Evolutionary conservation across 2,329 filamentous ascomycete genomes (phyloP).

Genomic region (Nakataea oryzae): DNA sequence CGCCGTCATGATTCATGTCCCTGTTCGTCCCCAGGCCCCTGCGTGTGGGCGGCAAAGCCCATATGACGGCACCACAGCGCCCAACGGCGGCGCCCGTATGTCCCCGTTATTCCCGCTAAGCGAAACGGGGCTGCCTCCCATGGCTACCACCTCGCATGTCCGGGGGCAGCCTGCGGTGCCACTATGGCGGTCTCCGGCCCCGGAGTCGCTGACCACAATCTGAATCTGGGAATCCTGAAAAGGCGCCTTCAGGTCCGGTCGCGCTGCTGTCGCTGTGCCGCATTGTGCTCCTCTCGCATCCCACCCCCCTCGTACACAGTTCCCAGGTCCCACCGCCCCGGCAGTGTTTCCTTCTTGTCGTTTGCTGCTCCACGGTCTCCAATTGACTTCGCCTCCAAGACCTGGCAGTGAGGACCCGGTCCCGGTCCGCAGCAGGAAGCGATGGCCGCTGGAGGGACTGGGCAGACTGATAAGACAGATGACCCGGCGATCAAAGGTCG

Average conservation of each 20-base stretch:
- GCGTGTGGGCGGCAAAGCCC: too few relatives aligned
- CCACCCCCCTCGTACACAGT: too few relatives aligned
- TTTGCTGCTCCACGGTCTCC: background rate
- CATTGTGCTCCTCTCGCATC: too few relatives aligned
- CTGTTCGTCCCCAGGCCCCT: too few relatives aligned
- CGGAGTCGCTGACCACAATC: background rate
- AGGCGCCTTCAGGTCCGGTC: too few relatives aligned
- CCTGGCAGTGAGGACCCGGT: background rate
- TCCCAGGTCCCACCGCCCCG: too few relatives aligned
- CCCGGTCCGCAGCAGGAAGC: background rate
- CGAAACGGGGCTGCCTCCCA: too few relatives aligned
- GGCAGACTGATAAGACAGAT: background rate
- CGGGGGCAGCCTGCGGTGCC: background rate
- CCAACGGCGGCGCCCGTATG: background rate
- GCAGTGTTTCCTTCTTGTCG: background rate
- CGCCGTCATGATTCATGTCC: background rate
- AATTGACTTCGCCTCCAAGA: background rate
- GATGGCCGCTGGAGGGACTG: background rate
- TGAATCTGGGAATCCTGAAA: background rate
- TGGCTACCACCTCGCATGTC: too few relatives aligned
- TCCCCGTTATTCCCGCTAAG: background rate
- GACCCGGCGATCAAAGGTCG: background rate
- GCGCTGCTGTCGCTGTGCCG: too few relatives aligned
- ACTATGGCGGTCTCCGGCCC: background rate
- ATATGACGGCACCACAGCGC: too few relatives aligned